Evolutionary conservation across 805 yeast genomes (phyloP).

Genomic region (Nakazawaea laoshanensis): DNA sequence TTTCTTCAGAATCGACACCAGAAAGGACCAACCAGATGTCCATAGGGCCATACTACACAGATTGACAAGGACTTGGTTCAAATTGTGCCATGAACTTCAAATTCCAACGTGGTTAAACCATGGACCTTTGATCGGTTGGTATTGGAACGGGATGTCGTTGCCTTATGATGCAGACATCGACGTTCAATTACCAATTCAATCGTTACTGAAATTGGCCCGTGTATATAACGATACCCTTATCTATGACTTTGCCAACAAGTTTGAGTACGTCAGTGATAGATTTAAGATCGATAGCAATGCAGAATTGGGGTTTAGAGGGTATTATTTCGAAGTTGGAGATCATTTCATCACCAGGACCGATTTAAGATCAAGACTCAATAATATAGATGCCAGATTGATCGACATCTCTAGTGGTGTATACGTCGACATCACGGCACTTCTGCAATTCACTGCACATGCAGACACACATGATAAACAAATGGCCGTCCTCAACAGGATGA

Average conservation of each 20-base stretch:
- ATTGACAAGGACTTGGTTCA: conserved; percentile 36
- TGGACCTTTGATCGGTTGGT: conserved; percentile 50
- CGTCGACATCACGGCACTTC: conserved; percentile 52
- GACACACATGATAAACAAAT: no score
- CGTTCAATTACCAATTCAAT: conserved; percentile 42
- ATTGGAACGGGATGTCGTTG: conserved; percentile 47
- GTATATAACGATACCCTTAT: conserved; percentile 34
- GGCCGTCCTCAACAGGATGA: no score
- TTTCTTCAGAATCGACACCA: conserved; percentile 34
- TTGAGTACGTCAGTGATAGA: conserved; percentile 39
- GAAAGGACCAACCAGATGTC: conserved; percentile 22
- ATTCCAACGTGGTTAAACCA: conserved; percentile 51
- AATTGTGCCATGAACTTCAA: conserved; percentile 33
- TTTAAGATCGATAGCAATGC: conserved; percentile 28
- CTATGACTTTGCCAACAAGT: conserved; percentile 25
- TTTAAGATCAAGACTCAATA: conserved; percentile 34
- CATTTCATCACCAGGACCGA: conserved; percentile 33
- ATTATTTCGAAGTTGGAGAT: conserved; percentile 8
- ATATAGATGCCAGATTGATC: conserved; percentile 54
- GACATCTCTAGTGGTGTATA: conserved; percentile 52
- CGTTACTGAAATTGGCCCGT: conserved; percentile 24
- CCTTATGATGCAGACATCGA: conserved; percentile 59
- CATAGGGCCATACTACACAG: conserved; percentile 29
- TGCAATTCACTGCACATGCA: conserved; percentile 19
- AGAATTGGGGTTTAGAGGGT: conserved; percentile 17